Base-by-base conservation (phyloP, 2,329 filamentous ascomycete genomes). In the Seiridium cupressi region DNA sequence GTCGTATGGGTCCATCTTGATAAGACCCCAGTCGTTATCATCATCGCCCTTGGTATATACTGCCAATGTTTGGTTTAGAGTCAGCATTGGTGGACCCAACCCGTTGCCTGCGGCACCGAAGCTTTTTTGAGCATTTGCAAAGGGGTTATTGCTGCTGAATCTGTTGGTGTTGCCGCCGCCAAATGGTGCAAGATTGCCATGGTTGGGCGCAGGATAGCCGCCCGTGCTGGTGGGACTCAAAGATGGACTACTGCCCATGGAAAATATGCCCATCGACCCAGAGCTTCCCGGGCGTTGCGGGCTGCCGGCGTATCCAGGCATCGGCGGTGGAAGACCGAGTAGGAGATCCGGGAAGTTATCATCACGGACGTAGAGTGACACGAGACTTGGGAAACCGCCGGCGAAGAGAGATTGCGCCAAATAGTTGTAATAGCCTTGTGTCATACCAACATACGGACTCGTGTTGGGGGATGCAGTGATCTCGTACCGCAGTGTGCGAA, bases 361-460 rank as follows among this genome's bases (percentile, higher is more conserved):
- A 68, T 97, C 93, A 55, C 92, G 89, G 18, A 97, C 94, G 72
- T 96, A 97, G 6, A 98, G 84, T 31, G 88, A 85, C 42, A 83
- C 83, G 7, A 98, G 81, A 42, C 83, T 84, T 1, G 93, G 92
- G 6, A 98, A 82, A 6, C 86, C 84, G 63, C 89, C 89, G 13
- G 87, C 84, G 62, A 95, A 85, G 38, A 98, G 84, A 0, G 92
- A 96, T n/a, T 85, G 85, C 34, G 92, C 88, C 26, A 98, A 85
- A 74, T 97, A 97, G 62, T 86, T 85, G 74, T 97, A 96, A 77
- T 97, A 96, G 18, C 83, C 83, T 8, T 79, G 74, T 0, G 83
- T 83, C 32, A 83, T 77, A 62, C 75, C 80, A 7, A 80, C 76
- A 62, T 86, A 89, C 9, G 87, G 81, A 31, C 86, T 84, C 0